Base-by-base conservation (phyloP, 345 rosid genomes). In the Brassica juncea region DNA sequence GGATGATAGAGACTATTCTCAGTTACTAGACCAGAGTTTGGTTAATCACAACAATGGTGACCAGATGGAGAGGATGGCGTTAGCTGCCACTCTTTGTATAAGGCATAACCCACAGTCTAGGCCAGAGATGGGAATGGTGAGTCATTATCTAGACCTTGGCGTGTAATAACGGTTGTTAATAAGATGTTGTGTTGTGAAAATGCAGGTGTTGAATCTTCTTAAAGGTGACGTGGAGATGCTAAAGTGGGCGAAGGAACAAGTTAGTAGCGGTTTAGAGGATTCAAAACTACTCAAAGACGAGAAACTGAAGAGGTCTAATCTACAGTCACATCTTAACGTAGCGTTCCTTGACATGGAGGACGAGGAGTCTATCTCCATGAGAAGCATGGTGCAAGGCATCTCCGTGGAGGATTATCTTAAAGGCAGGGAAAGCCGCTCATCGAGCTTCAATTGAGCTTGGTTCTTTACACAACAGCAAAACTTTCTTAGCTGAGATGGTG, bases 61-160 rank as follows among this genome's bases (percentile, higher is more conserved):
- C 61, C 88, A 86, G 84, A 77, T 88, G 71, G 97, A 90, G 83
- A 86, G 86, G 84, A 86, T 96, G 92, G 89, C 87, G 37, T 81
- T 93, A 67, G 99, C 97, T 0, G 97, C 99, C 65, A 90, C 88
- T 19, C 94, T 93, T 34, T 93, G 97, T 77, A 85, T 92, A 78
- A 82, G 90, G 66, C 90, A 88, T 44, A 82, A 86, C 16, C 92
- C 98, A 1, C 85, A 82, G 55, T 78, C 84, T 71, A 82, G 99
- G 82, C 98, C 98, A 0, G 86, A 74, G 66, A 93, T 96, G 86
- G 86, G 85, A 83, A 77, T 79, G 54, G 99, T 95, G 82, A 87
- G 89, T 59, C 21, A 49, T 42, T 37, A 75, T 55, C 4, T 25
- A 12, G 21, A 42, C 27, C 3, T 67, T 39, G 16, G 16, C 16